Base-by-base conservation (phyloP, 805 yeast genomes). In the Priceomyces medius region DNA sequence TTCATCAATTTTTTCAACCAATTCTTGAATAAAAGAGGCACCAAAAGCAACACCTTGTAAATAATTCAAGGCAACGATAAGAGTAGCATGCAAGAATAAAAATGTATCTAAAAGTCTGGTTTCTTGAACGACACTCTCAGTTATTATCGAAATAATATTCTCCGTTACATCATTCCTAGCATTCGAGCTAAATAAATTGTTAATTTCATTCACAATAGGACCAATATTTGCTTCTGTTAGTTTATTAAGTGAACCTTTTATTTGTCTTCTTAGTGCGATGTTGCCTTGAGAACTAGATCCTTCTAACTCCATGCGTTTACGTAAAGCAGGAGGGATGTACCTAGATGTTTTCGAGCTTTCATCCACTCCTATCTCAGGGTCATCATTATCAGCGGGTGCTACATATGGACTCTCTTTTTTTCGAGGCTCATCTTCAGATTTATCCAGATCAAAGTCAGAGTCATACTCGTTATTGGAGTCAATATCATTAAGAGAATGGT, bases 11-110 rank as follows among this genome's bases (percentile, higher is more conserved):
- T 70, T 73, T 46, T 87, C 96, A n/a, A 90, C 85, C 41, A 86
- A 57, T 0, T 79, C 71, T 57, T 93, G 99, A 24, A 89, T 72
- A 44, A 89, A 83, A 50, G 70, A 77, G 0, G 97, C 99, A 45
- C 96, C 97, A 59, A 88, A 85, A 47, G 88, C 96, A 28, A 82
- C 79, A 16, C 99, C 98, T 50, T 86, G 85, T 16, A 81, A 55
- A 45, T 85, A 75, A 64, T 85, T 88, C 18, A 93, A 59, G 0
- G 96, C 83, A 17, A 82, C 82, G 2, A 83, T 77, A 6, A 88
- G 71, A 4, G 88, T 83, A 1, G 96, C 85, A 59, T 91, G 90
- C 23, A 87, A 71, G 45, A 85, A 76, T 29, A 90, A 79, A 58
- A 88, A 88, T 1, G 85, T 78, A 48, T 90, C 97, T 37, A 88